A percentile compares a stretch with the other conserved stretches of the same genome.
These are phyloP conservation scores for Phanerochaete sordida DNA, from an alignment of 768 basidiomycete species.

Conservation along the genomic window DNA sequence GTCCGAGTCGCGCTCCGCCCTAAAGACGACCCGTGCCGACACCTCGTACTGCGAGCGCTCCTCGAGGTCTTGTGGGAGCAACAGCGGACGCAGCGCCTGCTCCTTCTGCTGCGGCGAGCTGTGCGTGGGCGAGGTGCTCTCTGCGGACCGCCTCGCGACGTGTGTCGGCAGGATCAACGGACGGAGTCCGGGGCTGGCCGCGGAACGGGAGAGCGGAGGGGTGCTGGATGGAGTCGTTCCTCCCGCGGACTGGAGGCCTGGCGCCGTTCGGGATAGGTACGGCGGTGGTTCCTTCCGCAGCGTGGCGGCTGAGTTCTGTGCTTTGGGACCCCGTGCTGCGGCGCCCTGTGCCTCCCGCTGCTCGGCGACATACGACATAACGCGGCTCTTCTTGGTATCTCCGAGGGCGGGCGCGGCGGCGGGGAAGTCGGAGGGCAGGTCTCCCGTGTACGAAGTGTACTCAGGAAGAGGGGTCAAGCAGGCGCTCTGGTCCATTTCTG, in stretches of 20 bases:
- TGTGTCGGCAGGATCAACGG: not conserved
- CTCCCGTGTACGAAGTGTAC: not conserved
- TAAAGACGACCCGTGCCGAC: not conserved
- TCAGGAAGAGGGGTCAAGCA: not conserved
- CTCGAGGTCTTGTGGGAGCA: constrained; percentile 4
- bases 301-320: not conserved
- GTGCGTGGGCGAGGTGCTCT: not conserved
- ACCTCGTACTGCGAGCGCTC: not conserved
- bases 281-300: not conserved
- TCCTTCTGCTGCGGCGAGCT: not conserved
- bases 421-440: not conserved
- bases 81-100: not conserved
- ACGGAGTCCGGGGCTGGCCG: not conserved
- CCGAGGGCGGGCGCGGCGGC: not conserved
- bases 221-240: not conserved
- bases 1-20: not conserved
- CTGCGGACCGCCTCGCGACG: not conserved
- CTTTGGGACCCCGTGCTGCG: not conserved
- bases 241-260: not conserved
- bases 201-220: not conserved
- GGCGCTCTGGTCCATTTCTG: not conserved
- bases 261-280: not conserved
- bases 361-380: not conserved
- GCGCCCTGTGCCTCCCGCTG: not conserved
- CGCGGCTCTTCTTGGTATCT: not conserved